phyloP scores from a whole-genome alignment of 495 filamentous ascomycete genomes.

The Xylaria curta region DNA sequence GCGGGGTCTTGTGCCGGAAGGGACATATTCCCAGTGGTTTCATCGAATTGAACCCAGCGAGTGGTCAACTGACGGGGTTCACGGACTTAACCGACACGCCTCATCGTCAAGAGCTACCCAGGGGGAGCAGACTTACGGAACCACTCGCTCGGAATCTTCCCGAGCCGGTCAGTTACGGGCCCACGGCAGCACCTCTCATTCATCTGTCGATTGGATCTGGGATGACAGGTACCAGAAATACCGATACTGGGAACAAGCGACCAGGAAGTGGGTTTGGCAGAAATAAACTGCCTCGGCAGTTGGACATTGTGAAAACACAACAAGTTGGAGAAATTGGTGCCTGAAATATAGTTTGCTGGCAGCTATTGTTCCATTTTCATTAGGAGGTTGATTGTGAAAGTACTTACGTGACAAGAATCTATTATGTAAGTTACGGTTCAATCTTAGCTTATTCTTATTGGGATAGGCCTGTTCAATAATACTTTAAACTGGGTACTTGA shows the following conservation, averaged over 20 bases:
- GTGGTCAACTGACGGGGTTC: too few relatives aligned
- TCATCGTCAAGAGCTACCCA: too few relatives aligned
- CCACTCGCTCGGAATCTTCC: background rate
- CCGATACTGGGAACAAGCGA: too few relatives aligned
- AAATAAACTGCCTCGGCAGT: background rate
- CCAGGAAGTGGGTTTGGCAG: conserved; percentile 2
- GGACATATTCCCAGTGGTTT: too few relatives aligned
- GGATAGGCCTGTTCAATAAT: too few relatives aligned
- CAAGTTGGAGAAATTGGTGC: background rate
- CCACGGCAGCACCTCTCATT: background rate
- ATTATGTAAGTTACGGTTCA: too few relatives aligned
- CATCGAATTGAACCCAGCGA: too few relatives aligned
- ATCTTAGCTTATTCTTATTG: too few relatives aligned
- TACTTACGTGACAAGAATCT: background rate
- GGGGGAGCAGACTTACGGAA: too few relatives aligned
- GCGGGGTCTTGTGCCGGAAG: too few relatives aligned
- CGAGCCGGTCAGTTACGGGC: background rate
- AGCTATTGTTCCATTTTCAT: background rate
- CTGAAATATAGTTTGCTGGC: background rate
- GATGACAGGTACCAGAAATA: background rate
- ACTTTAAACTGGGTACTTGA: too few relatives aligned
- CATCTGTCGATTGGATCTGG: background rate
- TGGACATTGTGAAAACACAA: background rate
- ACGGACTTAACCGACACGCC: too few relatives aligned
- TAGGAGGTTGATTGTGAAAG: background rate